Evolutionary conservation across 2,329 filamentous ascomycete species (phyloP).

Genomic region (Lachnellula willkommii): DNA sequence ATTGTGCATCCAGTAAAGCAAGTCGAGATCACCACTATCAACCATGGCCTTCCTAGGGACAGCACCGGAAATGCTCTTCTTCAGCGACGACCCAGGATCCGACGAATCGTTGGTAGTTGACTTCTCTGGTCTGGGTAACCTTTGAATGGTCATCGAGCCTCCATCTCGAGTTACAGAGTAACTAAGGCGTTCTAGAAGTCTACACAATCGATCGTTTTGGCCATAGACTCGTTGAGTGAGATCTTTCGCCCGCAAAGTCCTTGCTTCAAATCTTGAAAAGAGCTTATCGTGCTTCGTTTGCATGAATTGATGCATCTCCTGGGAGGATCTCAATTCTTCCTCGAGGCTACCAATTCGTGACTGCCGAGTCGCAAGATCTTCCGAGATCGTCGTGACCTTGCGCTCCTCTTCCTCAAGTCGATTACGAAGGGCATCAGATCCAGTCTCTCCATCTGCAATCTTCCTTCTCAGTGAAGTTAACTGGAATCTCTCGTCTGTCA

Average conservation of each 20-base stretch:
- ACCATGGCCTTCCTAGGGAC: slow-evolving; percentile 49
- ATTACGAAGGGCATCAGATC: slow-evolving; percentile 71
- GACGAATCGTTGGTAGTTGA: slow-evolving; percentile 55
- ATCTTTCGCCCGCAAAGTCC: slow-evolving; percentile 71
- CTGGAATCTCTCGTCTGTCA: slow-evolving; percentile 62
- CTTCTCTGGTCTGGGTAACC: slow-evolving; percentile 57
- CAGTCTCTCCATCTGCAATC: slow-evolving; percentile 77
- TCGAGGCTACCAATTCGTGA: slow-evolving; percentile 72
- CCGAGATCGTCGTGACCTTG: slow-evolving; percentile 60
- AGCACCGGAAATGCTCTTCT: slow-evolving; percentile 46
- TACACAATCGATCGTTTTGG: slow-evolving; percentile 77
- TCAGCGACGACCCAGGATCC: slow-evolving; percentile 49
- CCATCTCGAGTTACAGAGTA: slow-evolving; percentile 74
- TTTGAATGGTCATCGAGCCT: slow-evolving; percentile 68
- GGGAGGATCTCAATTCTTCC: slow-evolving; percentile 65
- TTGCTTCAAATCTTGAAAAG: slow-evolving; percentile 58
- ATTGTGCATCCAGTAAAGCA: slow-evolving; percentile 78
- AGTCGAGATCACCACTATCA: slow-evolving; percentile 62
- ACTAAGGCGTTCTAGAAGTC: slow-evolving; percentile 79
- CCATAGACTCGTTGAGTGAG: slow-evolving; percentile 76
- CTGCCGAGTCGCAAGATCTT: slow-evolving; percentile 68
- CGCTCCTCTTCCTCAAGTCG: slow-evolving; percentile 70
- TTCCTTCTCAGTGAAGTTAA: slow-evolving; percentile 63
- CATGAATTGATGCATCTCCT: slow-evolving; percentile 55
- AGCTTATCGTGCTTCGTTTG: slow-evolving; percentile 48